phyloP scores from a whole-genome alignment of 2,329 filamentous ascomycete species.

The Biscogniauxia sp. region DNA sequence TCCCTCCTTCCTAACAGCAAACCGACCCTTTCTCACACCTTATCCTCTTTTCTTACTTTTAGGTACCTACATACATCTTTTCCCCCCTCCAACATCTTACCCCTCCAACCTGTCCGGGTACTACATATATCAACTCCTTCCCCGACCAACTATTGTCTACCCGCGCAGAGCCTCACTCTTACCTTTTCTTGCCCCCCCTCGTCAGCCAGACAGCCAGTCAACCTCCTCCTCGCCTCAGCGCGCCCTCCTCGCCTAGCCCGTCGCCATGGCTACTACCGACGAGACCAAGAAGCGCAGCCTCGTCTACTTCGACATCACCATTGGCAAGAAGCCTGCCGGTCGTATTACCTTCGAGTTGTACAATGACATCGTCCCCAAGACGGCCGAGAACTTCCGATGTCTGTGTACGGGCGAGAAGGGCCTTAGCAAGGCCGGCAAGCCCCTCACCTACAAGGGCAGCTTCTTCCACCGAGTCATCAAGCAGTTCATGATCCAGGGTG shows the following conservation, averaged over 20 bases:
- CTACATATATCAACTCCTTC: neutral
- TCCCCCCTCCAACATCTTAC: neutral
- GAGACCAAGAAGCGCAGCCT: slow-evolving; percentile 61
- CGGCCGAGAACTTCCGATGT: slow-evolving; percentile 91
- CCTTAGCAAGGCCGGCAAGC: slow-evolving; percentile 73
- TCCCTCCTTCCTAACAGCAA: neutral
- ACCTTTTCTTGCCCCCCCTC: too few species aligned
- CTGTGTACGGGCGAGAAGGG: slow-evolving; percentile 97
- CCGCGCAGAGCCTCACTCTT: too few species aligned
- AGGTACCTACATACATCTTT: too few species aligned
- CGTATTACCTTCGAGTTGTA: slow-evolving; percentile 85
- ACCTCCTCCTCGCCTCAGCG: neutral
- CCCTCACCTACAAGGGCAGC: slow-evolving; percentile 89
- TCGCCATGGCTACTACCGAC: slow-evolving; percentile 31
- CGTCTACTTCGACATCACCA: slow-evolving; percentile 90
- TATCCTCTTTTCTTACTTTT: neutral
- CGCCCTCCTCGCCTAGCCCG: neutral
- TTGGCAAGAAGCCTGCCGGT: slow-evolving; percentile 71
- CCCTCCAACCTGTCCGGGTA: neutral
- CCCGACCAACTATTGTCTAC: neutral
- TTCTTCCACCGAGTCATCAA: slow-evolving; percentile 97
- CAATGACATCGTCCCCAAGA: slow-evolving; percentile 80
- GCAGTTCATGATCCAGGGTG: slow-evolving; percentile 97
- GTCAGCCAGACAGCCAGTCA: too few species aligned
- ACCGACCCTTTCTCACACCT: neutral